Base-by-base conservation (phyloP, 257 asterid genomes). In the Penstemon newberryi region DNA sequence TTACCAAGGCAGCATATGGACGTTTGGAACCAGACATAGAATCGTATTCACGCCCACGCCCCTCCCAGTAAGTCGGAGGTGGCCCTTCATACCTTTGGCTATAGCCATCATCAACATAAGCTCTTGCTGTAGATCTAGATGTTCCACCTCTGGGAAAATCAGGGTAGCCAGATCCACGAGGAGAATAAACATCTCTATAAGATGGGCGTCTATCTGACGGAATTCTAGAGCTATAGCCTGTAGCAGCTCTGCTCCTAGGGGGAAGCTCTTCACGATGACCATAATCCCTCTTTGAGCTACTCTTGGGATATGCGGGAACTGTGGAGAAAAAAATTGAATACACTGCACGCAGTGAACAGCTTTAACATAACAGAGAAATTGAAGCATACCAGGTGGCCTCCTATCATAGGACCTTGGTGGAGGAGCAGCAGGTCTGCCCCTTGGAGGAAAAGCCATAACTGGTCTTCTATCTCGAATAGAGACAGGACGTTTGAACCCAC, bases 1-100 rank as follows among this genome's bases (percentile, higher is more conserved):
- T 60, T 85, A 85, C 98, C 95, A 94, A 42, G 37, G 93, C 77
- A 68, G 90, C 42, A 70, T 89, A 94, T 40, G 98, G 78, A 54
- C 98, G 98, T 77, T 94, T 94, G 66, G 99, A 86, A 49, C 99
- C 99, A 70, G 96, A 73, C 54, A 86, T 55, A 40, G 96, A 66
- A 44, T 82, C 95, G 58, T 86, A 94, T 64, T 94, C 96, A 37
- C 85, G 88, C 18, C 84, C 89, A 43, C 91, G 93, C 5, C 75
- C 83, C 75, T 91, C 99, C 12, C 86, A 89, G 75, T 89, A 91
- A 37, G 79, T 61, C 60, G 91, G 84, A 81, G 87, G 95, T 5
- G 93, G 96, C 85, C 96, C 87, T 74, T 90, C 97, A 73, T 84
- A 88, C 82, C 96, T 82, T 63, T 83, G 96, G 63, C 77, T 82